Conservation (phyloP, 257 asterid species). For the Nicotiana obtusifolia region DNA sequence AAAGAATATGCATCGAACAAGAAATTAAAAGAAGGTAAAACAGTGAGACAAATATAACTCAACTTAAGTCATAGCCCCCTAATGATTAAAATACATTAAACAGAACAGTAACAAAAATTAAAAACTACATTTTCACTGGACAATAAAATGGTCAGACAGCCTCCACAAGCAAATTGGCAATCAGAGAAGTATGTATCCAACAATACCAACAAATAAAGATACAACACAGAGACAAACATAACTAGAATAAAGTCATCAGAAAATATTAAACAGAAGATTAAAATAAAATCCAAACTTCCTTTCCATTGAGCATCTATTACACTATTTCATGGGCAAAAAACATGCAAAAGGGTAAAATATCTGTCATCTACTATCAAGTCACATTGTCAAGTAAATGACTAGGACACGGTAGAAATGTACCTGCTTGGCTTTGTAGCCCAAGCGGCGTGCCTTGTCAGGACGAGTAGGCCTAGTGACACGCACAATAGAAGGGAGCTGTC, state of each 20-base stretch:
- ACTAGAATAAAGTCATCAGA: background rate
- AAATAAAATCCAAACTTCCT: background rate
- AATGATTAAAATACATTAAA: too few species aligned
- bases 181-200: too few species aligned
- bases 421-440: conserved; percentile 10
- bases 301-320: background rate
- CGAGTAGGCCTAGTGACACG: conserved; percentile 7
- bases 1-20: background rate
- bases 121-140: too few species aligned
- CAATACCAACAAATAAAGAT: background rate
- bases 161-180: too few species aligned
- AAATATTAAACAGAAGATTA: background rate
- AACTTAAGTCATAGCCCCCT: too few species aligned
- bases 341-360: background rate
- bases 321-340: background rate
- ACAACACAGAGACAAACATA: background rate
- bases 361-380: background rate
- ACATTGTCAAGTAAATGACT: background rate
- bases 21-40: too few species aligned
- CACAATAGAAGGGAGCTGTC: conserved; percentile 2
- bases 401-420: background rate
- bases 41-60: background rate
- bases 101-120: too few species aligned
- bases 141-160: too few species aligned
- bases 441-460: conserved; percentile 10